phyloP scores from a whole-genome alignment of 192 early-diverging fungal species.

The Coemansia reversa region DNA sequence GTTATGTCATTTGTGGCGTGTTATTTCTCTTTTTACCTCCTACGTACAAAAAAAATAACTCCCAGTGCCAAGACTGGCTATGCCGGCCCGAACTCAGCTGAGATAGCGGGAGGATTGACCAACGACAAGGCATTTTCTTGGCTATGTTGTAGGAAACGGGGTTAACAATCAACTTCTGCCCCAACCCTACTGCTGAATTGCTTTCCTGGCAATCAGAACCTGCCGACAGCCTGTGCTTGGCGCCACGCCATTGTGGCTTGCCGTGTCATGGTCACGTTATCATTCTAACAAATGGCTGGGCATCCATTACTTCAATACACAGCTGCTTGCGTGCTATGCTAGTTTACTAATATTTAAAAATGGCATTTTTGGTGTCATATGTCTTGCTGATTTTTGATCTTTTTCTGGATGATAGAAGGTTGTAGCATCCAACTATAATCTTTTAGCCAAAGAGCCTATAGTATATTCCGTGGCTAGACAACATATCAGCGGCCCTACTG shows the following conservation, averaged over 20 bases:
- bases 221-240: neutral
- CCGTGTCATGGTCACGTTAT: neutral
- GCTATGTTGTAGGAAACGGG: neutral
- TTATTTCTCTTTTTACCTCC: too few relatives aligned
- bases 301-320: neutral
- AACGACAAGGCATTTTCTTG: neutral
- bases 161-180: neutral
- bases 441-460: neutral
- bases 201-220: neutral
- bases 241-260: neutral
- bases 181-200: neutral
- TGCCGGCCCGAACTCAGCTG: neutral
- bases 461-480: neutral
- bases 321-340: neutral
- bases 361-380: neutral
- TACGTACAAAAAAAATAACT: neutral
- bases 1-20: too few relatives aligned
- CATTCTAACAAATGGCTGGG: neutral
- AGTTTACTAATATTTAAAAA: neutral
- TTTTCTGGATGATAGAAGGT: neutral
- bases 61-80: neutral
- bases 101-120: neutral
- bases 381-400: neutral
- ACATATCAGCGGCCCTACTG: neutral
- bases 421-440: neutral